Base-by-base conservation (phyloP, 164 flowering plant species). In the Chimonanthus salicifolius region DNA sequence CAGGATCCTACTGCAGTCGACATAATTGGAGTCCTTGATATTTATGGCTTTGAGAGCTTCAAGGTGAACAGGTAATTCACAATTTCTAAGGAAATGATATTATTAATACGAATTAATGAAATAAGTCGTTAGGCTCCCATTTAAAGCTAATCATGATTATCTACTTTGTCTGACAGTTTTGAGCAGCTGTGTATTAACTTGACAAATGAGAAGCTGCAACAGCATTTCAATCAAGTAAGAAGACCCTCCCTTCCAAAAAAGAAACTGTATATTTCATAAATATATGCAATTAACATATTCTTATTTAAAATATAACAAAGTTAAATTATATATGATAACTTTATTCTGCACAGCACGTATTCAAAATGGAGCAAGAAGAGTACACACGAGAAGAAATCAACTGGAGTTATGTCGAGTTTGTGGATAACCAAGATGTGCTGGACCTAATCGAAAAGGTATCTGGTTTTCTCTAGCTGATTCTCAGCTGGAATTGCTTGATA, bases 341-440 rank as follows among this genome's bases (percentile, higher is more conserved):
- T 48, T 69, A 63, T 71, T 58, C 49, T 77, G 67, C 50, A 68
- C 88, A 92, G 97, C 97, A 92, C 80, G 97, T 90, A 10, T 92
- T 92, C 77, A 92, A 92, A 79, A 89, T 89, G 89, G 97, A 92
- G 83, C 94, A 91, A 82, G 97, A 91, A 78, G 94, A 91, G 71
- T 89, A 91, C 77, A 85, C 88, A 47, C 87, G 77, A 71, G 94
- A 92, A 74, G 94, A 90, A 76, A 92, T 92, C 49, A 78, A 92
- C 82, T 92, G 97, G 97, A 92, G 97, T 80, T 92, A 92, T 70
- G 89, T 92, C 16, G 97, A 92, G 75, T 92, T 92, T 74, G 92
- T 92, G 2, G 97, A 92, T 73, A 92, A 92, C 74, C 94, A 92
- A 78, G 97, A 92, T 84, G 92, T 92, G 21, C 73, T 92, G 69